A percentile compares a stretch with the other conserved stretches of the same genome.
Conservation (phyloP, 331 rosid species). For the Cucumis variabilis region DNA sequence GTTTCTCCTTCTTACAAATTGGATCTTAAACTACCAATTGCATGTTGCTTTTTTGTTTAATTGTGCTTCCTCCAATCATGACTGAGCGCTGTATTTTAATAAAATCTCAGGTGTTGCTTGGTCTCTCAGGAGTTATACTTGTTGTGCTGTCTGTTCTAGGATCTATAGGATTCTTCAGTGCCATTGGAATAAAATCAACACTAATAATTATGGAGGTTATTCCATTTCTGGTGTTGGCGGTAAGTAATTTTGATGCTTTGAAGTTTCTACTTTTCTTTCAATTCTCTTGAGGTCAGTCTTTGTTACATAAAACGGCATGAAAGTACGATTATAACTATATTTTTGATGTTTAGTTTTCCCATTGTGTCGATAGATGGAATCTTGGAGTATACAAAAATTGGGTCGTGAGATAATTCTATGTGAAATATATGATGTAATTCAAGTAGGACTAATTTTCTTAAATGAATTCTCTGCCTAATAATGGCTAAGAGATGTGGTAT, state of each 20-base stretch:
- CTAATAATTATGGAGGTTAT: conserved; percentile 97
- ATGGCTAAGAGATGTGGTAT: too few species aligned
- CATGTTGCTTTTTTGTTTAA: neutral
- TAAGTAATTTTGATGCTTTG: conserved; percentile 53
- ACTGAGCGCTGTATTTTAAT: conserved; percentile 37
- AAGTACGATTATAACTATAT: neutral
- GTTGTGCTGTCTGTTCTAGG: conserved; percentile 96
- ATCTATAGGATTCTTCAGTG: conserved; percentile 95
- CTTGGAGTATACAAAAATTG: neutral
- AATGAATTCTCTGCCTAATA: too few species aligned
- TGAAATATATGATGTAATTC: too few species aligned
- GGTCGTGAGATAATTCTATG: neutral
- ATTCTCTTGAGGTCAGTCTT: conserved; percentile 9
- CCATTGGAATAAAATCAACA: conserved; percentile 88
- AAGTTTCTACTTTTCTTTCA: conserved; percentile 16
- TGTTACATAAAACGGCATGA: neutral
- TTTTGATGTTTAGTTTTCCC: conserved; percentile 1
- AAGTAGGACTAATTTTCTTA: too few species aligned
- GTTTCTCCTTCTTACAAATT: neutral
- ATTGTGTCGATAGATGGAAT: conserved; percentile 6
- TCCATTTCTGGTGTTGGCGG: conserved; percentile 95
- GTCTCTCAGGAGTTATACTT: conserved; percentile 88
- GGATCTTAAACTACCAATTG: conserved; percentile 2
- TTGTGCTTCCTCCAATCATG: neutral
- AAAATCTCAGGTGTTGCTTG: conserved; percentile 78